Evolutionary conservation across 169 alveolate species (phyloP).

Genomic region (Plasmodium malariae): DNA sequence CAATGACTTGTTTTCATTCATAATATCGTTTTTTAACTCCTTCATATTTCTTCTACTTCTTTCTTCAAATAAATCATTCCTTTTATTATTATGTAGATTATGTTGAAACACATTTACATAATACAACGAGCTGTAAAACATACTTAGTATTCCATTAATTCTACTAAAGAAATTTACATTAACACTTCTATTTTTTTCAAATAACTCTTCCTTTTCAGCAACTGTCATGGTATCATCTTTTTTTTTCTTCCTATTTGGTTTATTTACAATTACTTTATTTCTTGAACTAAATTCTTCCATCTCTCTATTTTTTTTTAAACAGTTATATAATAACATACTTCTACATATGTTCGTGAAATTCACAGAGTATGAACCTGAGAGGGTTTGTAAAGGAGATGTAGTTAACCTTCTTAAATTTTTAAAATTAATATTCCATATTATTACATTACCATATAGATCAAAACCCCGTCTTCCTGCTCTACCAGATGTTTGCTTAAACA

Average conservation of each 20-base stretch:
- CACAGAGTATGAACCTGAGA: slow-evolving; percentile 80
- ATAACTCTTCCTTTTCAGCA: slow-evolving; percentile 74
- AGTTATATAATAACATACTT: slow-evolving; percentile 62
- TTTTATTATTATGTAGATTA: not conserved
- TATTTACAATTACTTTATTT: slow-evolving; percentile 40
- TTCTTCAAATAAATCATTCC: not conserved
- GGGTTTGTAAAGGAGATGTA: slow-evolving; percentile 86
- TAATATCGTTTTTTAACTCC: not conserved
- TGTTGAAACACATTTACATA: slow-evolving; percentile 52
- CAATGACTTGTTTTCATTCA: not conserved
- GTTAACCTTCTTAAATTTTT: slow-evolving; percentile 86
- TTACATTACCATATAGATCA: slow-evolving; percentile 92
- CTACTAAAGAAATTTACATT: slow-evolving; percentile 57
- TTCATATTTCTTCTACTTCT: not conserved
- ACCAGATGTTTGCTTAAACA: slow-evolving; percentile 94
- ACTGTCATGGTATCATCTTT: slow-evolving; percentile 56
- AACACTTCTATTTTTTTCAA: slow-evolving; percentile 60
- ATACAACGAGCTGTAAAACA: slow-evolving; percentile 64
- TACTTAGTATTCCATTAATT: slow-evolving; percentile 66
- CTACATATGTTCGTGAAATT: slow-evolving; percentile 73
- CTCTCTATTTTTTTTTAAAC: slow-evolving; percentile 48
- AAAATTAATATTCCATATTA: slow-evolving; percentile 92
- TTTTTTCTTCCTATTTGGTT: slow-evolving; percentile 61
- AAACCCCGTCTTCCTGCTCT: slow-evolving; percentile 95
- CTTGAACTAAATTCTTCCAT: slow-evolving; percentile 29